Evolutionary conservation across 1,139 yeast genomes (phyloP).

Genomic region (Arxiozyma telluris): DNA sequence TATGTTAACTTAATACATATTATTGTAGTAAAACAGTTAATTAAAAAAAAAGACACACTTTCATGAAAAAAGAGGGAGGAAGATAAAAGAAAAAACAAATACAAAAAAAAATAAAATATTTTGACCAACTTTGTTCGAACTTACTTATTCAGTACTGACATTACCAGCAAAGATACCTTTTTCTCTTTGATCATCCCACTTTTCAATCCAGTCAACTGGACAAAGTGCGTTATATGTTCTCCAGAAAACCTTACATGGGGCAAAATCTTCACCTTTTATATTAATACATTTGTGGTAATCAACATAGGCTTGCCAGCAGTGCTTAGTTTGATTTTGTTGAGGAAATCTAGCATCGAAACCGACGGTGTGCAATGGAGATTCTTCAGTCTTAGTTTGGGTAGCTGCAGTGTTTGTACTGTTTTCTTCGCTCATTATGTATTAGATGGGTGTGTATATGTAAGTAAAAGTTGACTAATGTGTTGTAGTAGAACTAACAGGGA

Average conservation of each 20-base stretch:
- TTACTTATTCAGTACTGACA: slow-evolving; percentile 5
- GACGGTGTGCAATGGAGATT: slow-evolving; percentile 54
- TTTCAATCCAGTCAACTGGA: slow-evolving; percentile 87
- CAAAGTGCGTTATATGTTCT: slow-evolving; percentile 85
- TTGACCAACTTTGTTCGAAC: background rate
- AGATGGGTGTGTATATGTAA: background rate
- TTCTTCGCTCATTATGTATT: slow-evolving; percentile 2
- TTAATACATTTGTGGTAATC: slow-evolving; percentile 96
- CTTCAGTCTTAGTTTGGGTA: slow-evolving; percentile 2
- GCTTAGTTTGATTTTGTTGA: slow-evolving; percentile 92
- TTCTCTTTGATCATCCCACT: slow-evolving; percentile 92
- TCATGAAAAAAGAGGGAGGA: background rate
- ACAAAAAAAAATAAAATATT: too few relatives aligned
- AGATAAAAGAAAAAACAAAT: background rate
- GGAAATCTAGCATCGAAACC: slow-evolving; percentile 94
- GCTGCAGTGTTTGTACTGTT: background rate
- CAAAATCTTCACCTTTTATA: slow-evolving; percentile 96
- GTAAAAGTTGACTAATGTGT: background rate
- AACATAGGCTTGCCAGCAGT: slow-evolving; percentile 96
- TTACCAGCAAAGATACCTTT: slow-evolving; percentile 64
- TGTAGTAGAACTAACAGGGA: background rate
- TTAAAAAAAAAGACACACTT: background rate
- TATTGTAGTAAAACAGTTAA: too few relatives aligned
- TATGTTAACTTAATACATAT: background rate
- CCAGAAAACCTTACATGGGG: slow-evolving; percentile 93